A percentile compares a stretch with the other conserved stretches of the same genome.
Evolutionary conservation across 2,329 filamentous ascomycete genomes (phyloP).

Genomic region (Periglandula ipomoeae): DNA sequence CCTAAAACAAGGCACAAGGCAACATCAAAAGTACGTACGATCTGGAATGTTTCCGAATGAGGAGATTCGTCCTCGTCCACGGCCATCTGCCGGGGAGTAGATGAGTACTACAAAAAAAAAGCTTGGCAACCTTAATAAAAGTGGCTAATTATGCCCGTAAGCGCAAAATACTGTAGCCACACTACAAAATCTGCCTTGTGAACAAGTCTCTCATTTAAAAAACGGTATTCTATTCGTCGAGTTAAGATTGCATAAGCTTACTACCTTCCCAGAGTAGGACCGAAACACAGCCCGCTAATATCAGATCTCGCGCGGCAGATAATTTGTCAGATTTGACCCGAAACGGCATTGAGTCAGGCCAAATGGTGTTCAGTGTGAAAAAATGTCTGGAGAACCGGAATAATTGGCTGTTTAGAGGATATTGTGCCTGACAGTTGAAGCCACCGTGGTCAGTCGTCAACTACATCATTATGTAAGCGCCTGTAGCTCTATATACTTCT

Average conservation of each 20-base stretch:
- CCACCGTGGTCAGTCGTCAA: too few species aligned
- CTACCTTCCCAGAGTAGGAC: not conserved
- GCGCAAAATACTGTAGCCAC: not conserved
- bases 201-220: not conserved
- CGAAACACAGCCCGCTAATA: not conserved
- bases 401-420: too few species aligned
- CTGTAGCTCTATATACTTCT: too few species aligned
- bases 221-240: not conserved
- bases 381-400: too few species aligned
- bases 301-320: too few species aligned
- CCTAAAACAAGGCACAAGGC: too few species aligned
- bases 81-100: not conserved
- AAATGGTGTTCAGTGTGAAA: too few species aligned
- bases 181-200: not conserved
- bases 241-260: not conserved
- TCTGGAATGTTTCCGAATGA: not conserved
- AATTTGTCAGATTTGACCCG: too few species aligned
- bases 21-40: not conserved
- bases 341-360: too few species aligned
- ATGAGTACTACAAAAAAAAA: not conserved
- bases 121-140: not conserved
- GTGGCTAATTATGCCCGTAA: not conserved
- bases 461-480: too few species aligned
- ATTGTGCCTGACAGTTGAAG: too few species aligned
- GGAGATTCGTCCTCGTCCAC: not conserved